A percentile compares a stretch with the other conserved stretches of the same genome.
Conservation (phyloP, 2,329 filamentous ascomycete species). For the Fusarium nelsonii region DNA sequence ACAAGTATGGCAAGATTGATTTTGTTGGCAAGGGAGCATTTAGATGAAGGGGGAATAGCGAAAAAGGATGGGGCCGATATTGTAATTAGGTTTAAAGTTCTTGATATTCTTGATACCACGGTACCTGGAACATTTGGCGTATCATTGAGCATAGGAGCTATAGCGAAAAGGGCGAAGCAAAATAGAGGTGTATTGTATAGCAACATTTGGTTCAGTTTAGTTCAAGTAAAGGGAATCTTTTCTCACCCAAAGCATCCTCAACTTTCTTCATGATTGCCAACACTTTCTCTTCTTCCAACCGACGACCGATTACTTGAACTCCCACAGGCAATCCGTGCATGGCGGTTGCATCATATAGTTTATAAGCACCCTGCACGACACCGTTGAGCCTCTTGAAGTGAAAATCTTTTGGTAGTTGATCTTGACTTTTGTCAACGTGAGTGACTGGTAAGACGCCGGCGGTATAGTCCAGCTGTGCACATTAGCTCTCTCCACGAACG, state of each 20-base stretch:
- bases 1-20: conserved; percentile 42
- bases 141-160: not conserved
- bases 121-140: conserved; percentile 2
- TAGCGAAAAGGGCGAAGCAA: not conserved
- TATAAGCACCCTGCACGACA: conserved; percentile 85
- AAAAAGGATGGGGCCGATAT: not conserved
- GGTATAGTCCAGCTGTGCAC: conserved; percentile 80
- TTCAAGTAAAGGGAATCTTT: conserved; percentile 65
- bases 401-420: conserved; percentile 73
- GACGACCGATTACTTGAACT: conserved; percentile 83
- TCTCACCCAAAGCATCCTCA: conserved; percentile 76
- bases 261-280: conserved; percentile 82
- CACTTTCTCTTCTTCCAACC: conserved; percentile 90
- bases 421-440: conserved; percentile 78
- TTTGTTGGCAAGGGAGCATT: conserved; percentile 7
- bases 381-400: conserved; percentile 77
- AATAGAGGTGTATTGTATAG: not conserved
- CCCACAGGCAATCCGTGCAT: conserved; percentile 93
- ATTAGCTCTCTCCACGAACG: conserved; percentile 4
- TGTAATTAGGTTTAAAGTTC: not conserved
- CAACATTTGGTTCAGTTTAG: conserved; percentile 54
- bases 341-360: conserved; percentile 81
- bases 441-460: conserved; percentile 86
- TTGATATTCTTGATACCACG: conserved; percentile 7
- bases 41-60: not conserved